These are phyloP conservation scores for Diplotaxis tenuifolia DNA, from an alignment of 345 rosid species.

Conservation along the genomic window DNA sequence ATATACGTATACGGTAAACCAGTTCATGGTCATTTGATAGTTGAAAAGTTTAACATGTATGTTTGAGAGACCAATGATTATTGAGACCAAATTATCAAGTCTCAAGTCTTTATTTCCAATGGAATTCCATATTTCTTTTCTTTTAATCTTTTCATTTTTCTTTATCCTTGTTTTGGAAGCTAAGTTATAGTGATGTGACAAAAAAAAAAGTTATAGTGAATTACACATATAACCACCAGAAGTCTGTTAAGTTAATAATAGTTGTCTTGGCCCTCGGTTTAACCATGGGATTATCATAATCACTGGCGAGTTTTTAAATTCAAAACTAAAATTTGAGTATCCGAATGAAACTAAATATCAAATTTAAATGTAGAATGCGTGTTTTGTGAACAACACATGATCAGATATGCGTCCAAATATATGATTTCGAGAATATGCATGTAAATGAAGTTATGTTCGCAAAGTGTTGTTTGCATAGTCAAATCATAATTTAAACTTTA, in stretches of 20 bases:
- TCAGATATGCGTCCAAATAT: not conserved
- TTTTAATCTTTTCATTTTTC: not conserved
- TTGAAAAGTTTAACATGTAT: not conserved
- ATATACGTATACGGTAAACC: not conserved
- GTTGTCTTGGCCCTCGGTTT: slow-evolving; percentile 9
- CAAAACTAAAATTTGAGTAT: not conserved
- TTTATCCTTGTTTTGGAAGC: slow-evolving; percentile 25
- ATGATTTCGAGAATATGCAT: not conserved
- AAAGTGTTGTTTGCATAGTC: not conserved
- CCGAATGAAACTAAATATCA: not conserved
- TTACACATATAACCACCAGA: slow-evolving; percentile 10
- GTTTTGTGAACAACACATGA: slow-evolving; percentile 15
- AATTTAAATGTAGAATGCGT: not conserved
- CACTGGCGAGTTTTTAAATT: not conserved
- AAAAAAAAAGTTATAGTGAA: slow-evolving; percentile 15
- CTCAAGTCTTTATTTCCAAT: slow-evolving; percentile 1
- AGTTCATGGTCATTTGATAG: not conserved
- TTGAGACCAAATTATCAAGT: not conserved
- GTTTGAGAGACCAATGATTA: not conserved
- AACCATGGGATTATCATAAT: slow-evolving; percentile 21
- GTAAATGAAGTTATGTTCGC: not conserved
- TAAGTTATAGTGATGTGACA: slow-evolving; percentile 13
- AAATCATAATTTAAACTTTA: too few species aligned
- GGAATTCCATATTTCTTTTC: not conserved
- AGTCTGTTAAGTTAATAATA: slow-evolving; percentile 22